Evolutionary conservation across 768 basidiomycete genomes (phyloP), one percentile per base, ranked within the genome.

Genomic region (Leccinum boreale): DNA sequence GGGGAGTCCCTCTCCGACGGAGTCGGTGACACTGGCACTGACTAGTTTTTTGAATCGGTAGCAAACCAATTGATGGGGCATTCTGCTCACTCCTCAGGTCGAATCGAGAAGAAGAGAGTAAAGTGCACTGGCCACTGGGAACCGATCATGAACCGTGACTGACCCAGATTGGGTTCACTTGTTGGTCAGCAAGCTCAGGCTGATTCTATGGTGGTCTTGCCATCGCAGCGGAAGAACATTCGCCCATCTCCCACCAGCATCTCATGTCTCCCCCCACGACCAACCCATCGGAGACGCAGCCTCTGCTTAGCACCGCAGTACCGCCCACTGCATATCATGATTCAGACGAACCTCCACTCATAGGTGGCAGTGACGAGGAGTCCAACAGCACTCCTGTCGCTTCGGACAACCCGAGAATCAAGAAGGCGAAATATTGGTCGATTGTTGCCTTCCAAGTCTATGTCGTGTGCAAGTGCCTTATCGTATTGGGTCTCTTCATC

Each of bases 401-500:
- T 6, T 42, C 39, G n/a, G 45, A 49, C 8, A 61, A 57, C 19
- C 15, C 33, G 6, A 48, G 45, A 9, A 3, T 29, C 19, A 50
- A 54, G 3, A 70, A 62, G 50, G 36, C 53, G 5, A 62, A 49
- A 10, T 58, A 58, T 21, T 62, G 55, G 60, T 52, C 48, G 23
- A 63, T 19, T 29, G 53, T 70, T 9, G 47, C 26, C 1, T 59
- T 71, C 55, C 78, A 77, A 58, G 60, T 70, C 29, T 52, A 75
- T 4, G 60, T 82, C 28, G 60, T 70, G 7, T 42, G 81, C 3
- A 56, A 74, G 3, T 75, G 74, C 11, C 65, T 75, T 0, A 65
- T 80, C 26, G 64, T 75, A 3, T 57, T 86, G 9, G 80, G 66
- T 4, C 51, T 86, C 36, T 80, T 90, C 53, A 77, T 91, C 67